These are phyloP conservation scores for Carnegiea gigantea DNA, from an alignment of 179 eudicot genomes.

Conservation along the genomic window DNA sequence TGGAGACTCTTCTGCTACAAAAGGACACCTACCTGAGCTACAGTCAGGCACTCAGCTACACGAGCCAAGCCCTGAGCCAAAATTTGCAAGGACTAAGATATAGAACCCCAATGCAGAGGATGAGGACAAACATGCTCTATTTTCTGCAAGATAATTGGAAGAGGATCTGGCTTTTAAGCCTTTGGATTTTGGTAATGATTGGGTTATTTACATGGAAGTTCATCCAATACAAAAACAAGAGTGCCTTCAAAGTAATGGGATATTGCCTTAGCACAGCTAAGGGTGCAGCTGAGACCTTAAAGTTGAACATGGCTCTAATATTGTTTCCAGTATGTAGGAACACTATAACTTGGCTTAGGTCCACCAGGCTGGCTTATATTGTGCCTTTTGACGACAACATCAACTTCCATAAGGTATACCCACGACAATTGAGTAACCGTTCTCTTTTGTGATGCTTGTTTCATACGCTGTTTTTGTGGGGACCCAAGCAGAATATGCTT, in stretches of 20 bases:
- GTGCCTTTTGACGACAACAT: slow-evolving; percentile 93
- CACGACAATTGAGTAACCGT: slow-evolving; percentile 15
- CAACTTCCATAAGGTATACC: slow-evolving; percentile 95
- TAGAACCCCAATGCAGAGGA: slow-evolving; percentile 50
- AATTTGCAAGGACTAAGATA: slow-evolving; percentile 76
- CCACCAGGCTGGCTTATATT: slow-evolving; percentile 61
- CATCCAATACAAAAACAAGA: slow-evolving; percentile 71
- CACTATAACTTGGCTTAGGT: slow-evolving; percentile 90
- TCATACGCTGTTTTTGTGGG: slow-evolving; percentile 24
- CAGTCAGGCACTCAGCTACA: slow-evolving; percentile 92
- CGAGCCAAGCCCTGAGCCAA: slow-evolving; percentile 93
- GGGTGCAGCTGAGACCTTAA: slow-evolving; percentile 94
- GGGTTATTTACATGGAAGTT: slow-evolving; percentile 85
- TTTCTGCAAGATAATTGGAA: slow-evolving; percentile 82
- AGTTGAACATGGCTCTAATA: slow-evolving; percentile 88
- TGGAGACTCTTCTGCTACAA: slow-evolving; percentile 91
- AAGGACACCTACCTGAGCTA: slow-evolving; percentile 91
- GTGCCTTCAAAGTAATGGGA: slow-evolving; percentile 83
- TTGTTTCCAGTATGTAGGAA: slow-evolving; percentile 94
- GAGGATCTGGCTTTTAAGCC: slow-evolving; percentile 75
- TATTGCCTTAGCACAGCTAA: slow-evolving; percentile 90
- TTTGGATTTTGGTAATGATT: slow-evolving; percentile 82
- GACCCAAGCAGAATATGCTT: not conserved
- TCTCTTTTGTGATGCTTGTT: slow-evolving; percentile 21
- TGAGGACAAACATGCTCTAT: slow-evolving; percentile 52